Conservation (phyloP, 2,329 filamentous ascomycete genomes). For the Colletotrichum truncatum region DNA sequence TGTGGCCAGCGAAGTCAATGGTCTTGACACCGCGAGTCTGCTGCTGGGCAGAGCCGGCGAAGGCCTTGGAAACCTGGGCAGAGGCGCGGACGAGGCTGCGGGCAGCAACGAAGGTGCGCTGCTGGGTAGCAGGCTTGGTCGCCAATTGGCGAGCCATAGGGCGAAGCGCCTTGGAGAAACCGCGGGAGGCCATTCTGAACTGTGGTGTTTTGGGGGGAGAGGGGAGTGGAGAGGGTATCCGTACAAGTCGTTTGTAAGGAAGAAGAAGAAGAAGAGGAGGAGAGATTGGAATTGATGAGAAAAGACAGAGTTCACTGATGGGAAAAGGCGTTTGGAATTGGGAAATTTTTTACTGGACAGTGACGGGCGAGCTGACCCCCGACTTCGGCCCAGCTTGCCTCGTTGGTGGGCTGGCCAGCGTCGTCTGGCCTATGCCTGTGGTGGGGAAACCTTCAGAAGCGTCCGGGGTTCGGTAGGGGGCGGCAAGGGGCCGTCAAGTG, state of each 20-base stretch:
- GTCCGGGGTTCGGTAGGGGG: constrained; percentile 27
- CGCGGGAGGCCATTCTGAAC: constrained; percentile 79
- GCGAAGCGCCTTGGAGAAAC: constrained; percentile 74
- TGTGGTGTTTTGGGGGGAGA: constrained; percentile 43
- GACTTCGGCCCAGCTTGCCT: constrained; percentile 33
- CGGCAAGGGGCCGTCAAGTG: constrained; percentile 13
- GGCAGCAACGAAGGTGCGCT: constrained; percentile 70
- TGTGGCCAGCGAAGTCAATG: constrained; percentile 95
- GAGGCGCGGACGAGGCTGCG: constrained; percentile 64
- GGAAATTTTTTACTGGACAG: constrained; percentile 35
- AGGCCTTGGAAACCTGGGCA: constrained; percentile 48
- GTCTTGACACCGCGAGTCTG: constrained; percentile 94
- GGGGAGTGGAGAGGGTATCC: constrained; percentile 38
- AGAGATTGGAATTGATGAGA: constrained; percentile 25
- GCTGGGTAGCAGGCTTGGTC: constrained; percentile 64
- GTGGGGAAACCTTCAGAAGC: constrained; percentile 27
- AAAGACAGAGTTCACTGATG: constrained; percentile 30
- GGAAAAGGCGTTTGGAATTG: constrained; percentile 31
- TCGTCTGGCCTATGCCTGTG: constrained; percentile 27
- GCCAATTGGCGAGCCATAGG: constrained; percentile 71
- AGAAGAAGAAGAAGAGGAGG: constrained; percentile 21
- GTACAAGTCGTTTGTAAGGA: constrained; percentile 36
- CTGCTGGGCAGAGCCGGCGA: constrained; percentile 62
- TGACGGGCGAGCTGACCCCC: constrained; percentile 29
- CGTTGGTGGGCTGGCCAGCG: constrained; percentile 26